These are phyloP conservation scores for Rosa rugosa DNA, from an alignment of 306 rosid genomes.

Conservation along the genomic window DNA sequence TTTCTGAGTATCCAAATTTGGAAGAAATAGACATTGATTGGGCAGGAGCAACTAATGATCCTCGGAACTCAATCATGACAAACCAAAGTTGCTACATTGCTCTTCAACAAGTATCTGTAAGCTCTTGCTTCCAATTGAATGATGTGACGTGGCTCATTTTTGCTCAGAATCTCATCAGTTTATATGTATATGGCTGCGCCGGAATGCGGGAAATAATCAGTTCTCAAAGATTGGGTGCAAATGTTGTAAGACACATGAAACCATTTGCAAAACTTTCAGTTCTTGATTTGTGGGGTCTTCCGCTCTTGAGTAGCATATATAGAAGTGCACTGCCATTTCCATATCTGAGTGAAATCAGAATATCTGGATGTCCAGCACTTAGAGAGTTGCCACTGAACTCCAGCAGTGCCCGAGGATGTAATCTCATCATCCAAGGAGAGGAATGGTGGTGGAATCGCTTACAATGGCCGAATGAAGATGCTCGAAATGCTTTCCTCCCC, in stretches of 20 bases:
- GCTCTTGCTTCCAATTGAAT: background rate
- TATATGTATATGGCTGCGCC: background rate
- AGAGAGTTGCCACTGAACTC: slow-evolving; percentile 1
- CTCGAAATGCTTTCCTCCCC: background rate
- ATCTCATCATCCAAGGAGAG: background rate
- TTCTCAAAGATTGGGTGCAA: background rate
- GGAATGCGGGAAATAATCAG: background rate
- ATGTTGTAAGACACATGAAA: background rate
- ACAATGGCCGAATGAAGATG: background rate
- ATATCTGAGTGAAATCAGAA: background rate
- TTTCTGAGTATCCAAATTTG: background rate
- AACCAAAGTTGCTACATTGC: background rate
- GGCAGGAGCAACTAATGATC: background rate
- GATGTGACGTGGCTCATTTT: background rate
- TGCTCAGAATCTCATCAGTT: background rate
- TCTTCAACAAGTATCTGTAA: background rate
- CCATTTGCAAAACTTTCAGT: slow-evolving; percentile 3
- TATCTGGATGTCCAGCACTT: background rate
- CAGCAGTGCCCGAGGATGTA: background rate
- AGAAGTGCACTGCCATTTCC: background rate
- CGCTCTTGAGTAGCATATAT: background rate
- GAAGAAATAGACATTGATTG: background rate
- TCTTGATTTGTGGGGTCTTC: slow-evolving; percentile 2
- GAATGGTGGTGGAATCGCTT: slow-evolving; percentile 1
- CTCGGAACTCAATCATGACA: background rate